Evolutionary conservation across 2,329 filamentous ascomycete genomes (phyloP).

Genomic region (Ceratocystis smalleyi): DNA sequence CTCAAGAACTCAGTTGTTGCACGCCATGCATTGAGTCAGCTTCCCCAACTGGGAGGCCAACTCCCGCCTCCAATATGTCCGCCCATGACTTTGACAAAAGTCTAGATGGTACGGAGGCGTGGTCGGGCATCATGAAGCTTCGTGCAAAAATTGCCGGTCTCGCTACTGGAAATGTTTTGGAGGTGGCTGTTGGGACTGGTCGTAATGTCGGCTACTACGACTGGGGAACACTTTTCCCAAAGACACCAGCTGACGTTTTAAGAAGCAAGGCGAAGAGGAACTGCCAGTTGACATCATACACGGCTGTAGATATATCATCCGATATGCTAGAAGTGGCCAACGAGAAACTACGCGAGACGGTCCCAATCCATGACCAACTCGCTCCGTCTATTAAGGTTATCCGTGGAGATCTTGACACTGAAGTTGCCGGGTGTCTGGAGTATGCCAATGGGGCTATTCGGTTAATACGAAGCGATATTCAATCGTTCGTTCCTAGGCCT

Average conservation of each 20-base stretch:
- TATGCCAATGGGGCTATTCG: slow-evolving; percentile 31
- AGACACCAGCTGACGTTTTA: slow-evolving; percentile 11
- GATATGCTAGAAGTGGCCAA: slow-evolving; percentile 46
- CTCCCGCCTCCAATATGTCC: slow-evolving; percentile 14
- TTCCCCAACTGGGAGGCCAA: slow-evolving; percentile 9
- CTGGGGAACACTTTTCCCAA: slow-evolving; percentile 32
- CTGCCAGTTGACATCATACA: slow-evolving; percentile 36
- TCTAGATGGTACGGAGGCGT: slow-evolving; percentile 41
- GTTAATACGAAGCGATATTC: slow-evolving; percentile 35
- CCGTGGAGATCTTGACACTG: slow-evolving; percentile 18
- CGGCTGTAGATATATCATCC: slow-evolving; percentile 44
- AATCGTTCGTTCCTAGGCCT: slow-evolving; percentile 28
- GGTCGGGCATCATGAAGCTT: slow-evolving; percentile 39
- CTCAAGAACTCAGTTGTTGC: neutral
- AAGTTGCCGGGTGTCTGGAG: slow-evolving; percentile 19
- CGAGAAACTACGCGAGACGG: slow-evolving; percentile 31
- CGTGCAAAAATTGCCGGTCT: slow-evolving; percentile 33
- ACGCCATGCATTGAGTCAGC: neutral
- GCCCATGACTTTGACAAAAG: slow-evolving; percentile 43
- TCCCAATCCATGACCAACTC: slow-evolving; percentile 26
- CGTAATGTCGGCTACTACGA: slow-evolving; percentile 45
- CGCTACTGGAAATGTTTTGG: slow-evolving; percentile 42
- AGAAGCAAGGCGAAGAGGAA: neutral
- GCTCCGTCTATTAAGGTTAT: slow-evolving; percentile 27
- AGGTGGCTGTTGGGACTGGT: slow-evolving; percentile 48